These are phyloP conservation scores for Leccinum subspadiceum DNA, from an alignment of 1,284 basidiomycete genomes.

Conservation along the genomic window DNA sequence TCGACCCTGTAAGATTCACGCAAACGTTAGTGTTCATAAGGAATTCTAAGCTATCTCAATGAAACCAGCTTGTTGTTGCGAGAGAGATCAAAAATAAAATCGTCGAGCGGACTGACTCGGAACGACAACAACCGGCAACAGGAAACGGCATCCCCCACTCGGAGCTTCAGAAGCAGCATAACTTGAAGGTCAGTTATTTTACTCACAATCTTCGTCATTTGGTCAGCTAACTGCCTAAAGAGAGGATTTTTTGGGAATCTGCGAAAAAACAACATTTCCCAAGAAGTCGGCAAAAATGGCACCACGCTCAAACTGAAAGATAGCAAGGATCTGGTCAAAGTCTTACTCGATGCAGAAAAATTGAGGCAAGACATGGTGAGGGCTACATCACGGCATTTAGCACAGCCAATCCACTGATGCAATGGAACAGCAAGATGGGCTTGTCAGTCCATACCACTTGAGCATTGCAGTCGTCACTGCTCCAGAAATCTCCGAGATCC, in stretches of 20 bases:
- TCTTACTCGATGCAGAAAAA: neutral
- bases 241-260: neutral
- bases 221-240: neutral
- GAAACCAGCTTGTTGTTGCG: neutral
- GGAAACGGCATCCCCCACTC: neutral
- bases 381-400: neutral
- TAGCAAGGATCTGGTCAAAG: neutral
- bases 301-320: neutral
- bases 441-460: neutral
- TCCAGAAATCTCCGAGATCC: neutral
- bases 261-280: neutral
- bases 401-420: neutral
- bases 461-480: neutral
- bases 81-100: neutral
- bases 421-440: neutral
- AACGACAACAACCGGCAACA: neutral
- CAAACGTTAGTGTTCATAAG: neutral
- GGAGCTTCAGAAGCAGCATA: neutral
- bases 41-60: neutral
- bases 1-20: neutral
- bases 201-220: neutral
- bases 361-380: neutral
- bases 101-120: neutral
- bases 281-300: neutral
- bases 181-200: neutral